Base-by-base conservation (phyloP, 2,329 filamentous ascomycete genomes). In the Fusarium fracticaudum region DNA sequence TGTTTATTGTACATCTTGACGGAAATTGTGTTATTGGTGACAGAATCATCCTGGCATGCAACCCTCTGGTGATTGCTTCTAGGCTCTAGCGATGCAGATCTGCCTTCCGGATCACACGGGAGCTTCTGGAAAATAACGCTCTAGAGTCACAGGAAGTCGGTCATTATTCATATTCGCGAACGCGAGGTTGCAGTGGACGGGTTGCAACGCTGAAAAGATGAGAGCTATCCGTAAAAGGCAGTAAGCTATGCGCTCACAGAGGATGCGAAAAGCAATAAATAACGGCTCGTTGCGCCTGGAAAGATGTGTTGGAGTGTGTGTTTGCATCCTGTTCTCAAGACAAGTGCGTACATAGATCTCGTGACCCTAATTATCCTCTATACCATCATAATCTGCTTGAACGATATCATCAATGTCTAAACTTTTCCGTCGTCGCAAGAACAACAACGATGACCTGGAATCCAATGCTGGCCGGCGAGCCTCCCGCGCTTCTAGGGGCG, bases 371-470 rank as follows among this genome's bases (percentile, higher is more conserved):
- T 17, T 24, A 50, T 26, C 15, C 5, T 48, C 47, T 18, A 22
- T 41, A 53, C 50, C 22, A 44, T 31, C 24, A 58, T 38, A 58
- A 58, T n/a, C 24, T 44, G n/a, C 20, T n/a, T 26, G 22, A 44
- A 24, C 41, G 7, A 17, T 18, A 64, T 29, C 15, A 29, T 14
- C 40, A 38, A 40, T 73, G 70, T 55, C 66, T 31, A 71, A 57
- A 13, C 41, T 73, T 7, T 71, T 73, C 43, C 71, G 57, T 13
- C 70, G 70, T 44, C 66, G 55, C 41, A 73, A 73, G 55, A 71
- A 31, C 37, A 65, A 59, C n/a, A 40, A 53, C 6, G 60, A 51
- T 20, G 71, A 73, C 24, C 20, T 71, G 26, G 71, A 73, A 44
- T 44, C 71, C 31, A 72, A 69, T 14, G 47, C 53, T 18, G 66